Conservation (phyloP, 228 moss, liverwort and hornwort genomes). For the Sphagnum fallax region DNA sequence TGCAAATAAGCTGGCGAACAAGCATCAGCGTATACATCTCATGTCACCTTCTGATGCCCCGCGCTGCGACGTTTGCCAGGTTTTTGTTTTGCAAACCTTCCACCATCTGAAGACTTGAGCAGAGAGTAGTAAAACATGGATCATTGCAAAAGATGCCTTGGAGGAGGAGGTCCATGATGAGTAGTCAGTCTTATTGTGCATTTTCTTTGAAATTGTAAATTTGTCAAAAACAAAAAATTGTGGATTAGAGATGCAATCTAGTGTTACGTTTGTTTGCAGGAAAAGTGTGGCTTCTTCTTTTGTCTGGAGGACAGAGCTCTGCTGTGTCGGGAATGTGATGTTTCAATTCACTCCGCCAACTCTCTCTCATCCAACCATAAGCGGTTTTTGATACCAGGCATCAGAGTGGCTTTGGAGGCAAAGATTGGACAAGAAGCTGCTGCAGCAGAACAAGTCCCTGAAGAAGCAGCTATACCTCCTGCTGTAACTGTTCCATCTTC, state of each 20-base stretch:
- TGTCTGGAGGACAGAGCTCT: constrained; percentile 86
- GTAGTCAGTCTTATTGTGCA: too few relatives aligned
- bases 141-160: background rate
- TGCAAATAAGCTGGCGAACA: constrained; percentile 83
- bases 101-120: too few relatives aligned
- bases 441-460: constrained; percentile 6
- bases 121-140: too few relatives aligned
- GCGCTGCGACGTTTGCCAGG: constrained; percentile 92
- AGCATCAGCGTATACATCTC: constrained; percentile 76
- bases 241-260: too few relatives aligned
- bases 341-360: constrained; percentile 67
- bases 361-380: constrained; percentile 58
- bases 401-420: constrained; percentile 60
- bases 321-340: constrained; percentile 83
- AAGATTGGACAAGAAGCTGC: constrained; percentile 21
- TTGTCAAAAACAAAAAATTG: too few relatives aligned
- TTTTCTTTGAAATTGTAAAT: too few relatives aligned
- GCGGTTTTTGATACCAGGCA: constrained; percentile 73
- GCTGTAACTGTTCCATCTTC: too few relatives aligned
- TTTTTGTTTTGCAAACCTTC: background rate
- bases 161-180: too few relatives aligned
- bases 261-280: constrained; percentile 29
- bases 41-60: constrained; percentile 37
- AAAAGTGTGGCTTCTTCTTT: constrained; percentile 77
- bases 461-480: constrained; percentile 5